Conservation (phyloP, 208 protist species). For the Zelonia costaricensis region DNA sequence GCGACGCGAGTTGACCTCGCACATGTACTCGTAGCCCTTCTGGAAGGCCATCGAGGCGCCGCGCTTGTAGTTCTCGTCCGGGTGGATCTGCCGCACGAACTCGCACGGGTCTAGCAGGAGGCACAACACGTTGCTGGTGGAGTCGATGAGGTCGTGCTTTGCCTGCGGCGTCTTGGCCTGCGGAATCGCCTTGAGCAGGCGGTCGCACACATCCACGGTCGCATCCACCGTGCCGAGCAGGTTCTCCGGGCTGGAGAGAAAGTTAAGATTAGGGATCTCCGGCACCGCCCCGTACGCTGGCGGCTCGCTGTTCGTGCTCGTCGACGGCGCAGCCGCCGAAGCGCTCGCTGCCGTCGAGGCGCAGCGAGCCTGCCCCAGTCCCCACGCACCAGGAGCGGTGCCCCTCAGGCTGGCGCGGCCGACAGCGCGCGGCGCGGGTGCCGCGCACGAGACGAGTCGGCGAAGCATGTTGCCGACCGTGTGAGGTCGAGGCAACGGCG, state of each 20-base stretch:
- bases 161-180: conserved; percentile 63
- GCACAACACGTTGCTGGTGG: conserved; percentile 92
- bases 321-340: conserved; percentile 6
- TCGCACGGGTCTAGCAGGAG: conserved; percentile 92
- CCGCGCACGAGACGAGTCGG: conserved; percentile 12
- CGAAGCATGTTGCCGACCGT: conserved; percentile 36
- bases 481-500: too few relatives aligned
- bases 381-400: not conserved
- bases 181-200: conserved; percentile 75
- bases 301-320: not conserved
- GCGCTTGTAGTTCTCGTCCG: conserved; percentile 82
- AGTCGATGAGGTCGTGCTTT: conserved; percentile 91
- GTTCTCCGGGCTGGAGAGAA: conserved; percentile 61
- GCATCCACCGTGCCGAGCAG: conserved; percentile 66
- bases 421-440: too few relatives aligned
- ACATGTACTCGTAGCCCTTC: conserved; percentile 91
- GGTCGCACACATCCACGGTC: conserved; percentile 76
- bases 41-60: conserved; percentile 80
- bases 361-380: not conserved
- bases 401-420: too few relatives aligned
- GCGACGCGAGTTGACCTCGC: conserved; percentile 85
- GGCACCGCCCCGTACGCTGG: conserved; percentile 17
- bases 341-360: conserved; percentile 1
- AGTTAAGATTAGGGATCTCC: conserved; percentile 78
- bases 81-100: conserved; percentile 92